A percentile compares a stretch with the other conserved stretches of the same genome.
Conservation (phyloP, 345 rosid species). For the Citrus reticulata region DNA sequence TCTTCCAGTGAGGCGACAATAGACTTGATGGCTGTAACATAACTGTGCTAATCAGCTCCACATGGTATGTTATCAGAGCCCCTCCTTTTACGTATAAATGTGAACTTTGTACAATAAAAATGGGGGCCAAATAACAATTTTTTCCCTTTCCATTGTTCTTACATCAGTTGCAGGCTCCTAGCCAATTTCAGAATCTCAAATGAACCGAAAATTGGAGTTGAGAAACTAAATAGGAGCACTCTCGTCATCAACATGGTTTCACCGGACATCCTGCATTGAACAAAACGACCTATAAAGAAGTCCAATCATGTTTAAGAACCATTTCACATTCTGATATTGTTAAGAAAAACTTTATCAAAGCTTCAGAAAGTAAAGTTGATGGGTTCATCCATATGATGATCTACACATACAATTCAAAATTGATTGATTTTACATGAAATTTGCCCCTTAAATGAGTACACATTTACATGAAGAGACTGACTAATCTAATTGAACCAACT, state of each 20-base stretch:
- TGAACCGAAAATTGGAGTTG: not conserved
- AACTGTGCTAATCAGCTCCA: no score
- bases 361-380: not conserved
- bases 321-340: not conserved
- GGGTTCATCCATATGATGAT: not conserved
- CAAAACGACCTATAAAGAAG: not conserved
- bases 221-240: not conserved
- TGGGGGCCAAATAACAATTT: no score
- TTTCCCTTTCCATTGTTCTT: no score
- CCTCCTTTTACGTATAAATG: no score
- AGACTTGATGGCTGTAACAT: no score
- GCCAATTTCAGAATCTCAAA: not conserved
- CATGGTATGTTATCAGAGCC: no score
- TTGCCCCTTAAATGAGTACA: not conserved
- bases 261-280: not conserved
- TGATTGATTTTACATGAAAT: not conserved
- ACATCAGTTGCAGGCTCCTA: not conserved
- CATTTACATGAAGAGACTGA: not conserved
- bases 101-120: no score
- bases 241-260: not conserved
- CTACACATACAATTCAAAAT: not conserved
- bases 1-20: conserved; percentile 36
- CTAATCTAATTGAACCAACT: not conserved
- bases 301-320: not conserved
- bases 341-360: not conserved